Evolutionary conservation across 805 yeast species (phyloP).

Genomic region (Ogataea dorogensis): DNA sequence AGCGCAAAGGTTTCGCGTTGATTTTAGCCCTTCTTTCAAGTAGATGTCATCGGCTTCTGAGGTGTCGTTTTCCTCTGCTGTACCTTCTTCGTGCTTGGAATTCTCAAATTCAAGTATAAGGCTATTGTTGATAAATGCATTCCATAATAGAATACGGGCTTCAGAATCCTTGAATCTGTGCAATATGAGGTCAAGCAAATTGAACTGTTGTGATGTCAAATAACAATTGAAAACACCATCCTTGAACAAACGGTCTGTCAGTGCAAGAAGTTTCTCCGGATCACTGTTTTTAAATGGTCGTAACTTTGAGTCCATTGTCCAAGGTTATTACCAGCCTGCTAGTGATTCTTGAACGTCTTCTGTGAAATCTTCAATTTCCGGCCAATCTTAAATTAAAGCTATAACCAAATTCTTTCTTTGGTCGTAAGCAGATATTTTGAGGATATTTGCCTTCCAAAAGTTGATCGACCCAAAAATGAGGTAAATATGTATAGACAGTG

Average conservation of each 20-base stretch:
- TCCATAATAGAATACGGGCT: slow-evolving; percentile 37
- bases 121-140: slow-evolving; percentile 44
- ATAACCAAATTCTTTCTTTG: no score
- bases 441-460: no score
- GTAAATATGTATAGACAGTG: no score
- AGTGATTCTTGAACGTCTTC: no score
- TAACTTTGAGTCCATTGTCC: slow-evolving; percentile 13
- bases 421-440: no score
- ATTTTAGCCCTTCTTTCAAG: slow-evolving; percentile 44
- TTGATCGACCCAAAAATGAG: no score
- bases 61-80: neutral
- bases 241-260: slow-evolving; percentile 37
- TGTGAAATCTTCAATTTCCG: no score
- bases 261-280: slow-evolving; percentile 29
- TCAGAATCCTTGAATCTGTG: slow-evolving; percentile 27
- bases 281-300: slow-evolving; percentile 24
- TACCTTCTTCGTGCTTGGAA: slow-evolving; percentile 15
- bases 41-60: slow-evolving; percentile 35
- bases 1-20: slow-evolving; percentile 56
- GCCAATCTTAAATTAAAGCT: no score
- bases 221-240: slow-evolving; percentile 45
- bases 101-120: slow-evolving; percentile 30
- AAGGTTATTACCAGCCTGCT: neutral
- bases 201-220: slow-evolving; percentile 55
- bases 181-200: slow-evolving; percentile 47